Base-by-base conservation (phyloP, 805 yeast species). In the Pichia phayaonensis region DNA sequence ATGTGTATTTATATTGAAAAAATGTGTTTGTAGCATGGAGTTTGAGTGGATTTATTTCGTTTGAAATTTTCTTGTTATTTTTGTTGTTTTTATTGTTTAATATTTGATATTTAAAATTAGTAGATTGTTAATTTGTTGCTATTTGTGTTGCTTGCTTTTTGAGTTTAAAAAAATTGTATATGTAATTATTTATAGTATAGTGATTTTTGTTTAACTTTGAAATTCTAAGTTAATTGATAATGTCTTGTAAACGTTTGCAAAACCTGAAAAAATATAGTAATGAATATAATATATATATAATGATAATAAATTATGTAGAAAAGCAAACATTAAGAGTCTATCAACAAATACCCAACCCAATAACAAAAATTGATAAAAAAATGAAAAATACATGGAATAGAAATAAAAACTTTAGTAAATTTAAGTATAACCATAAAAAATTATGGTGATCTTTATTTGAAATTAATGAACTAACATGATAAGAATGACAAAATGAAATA, bases 401-500 rank as follows among this genome's bases (percentile, higher is more conserved):
- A 29, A 48, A 20, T 27, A 40, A n/a, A 31, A 34, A 16, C 18
- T 34, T 16, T n/a, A 34, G 38, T 34, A n/a, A 16, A 34, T 20
- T n/a, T 45, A 36, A 27, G 24, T 41, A 45, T 49, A 41, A 49
- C 45, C 52, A 49, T 49, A 48, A 41, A 44, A 36, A n/a, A 24
- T 27, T 16, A 23, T 23, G n/a, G n/a, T 29, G n/a, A 29, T 29
- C n/a, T 29, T 12, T 29, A n/a, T 11, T 29, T 29, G 24, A 23
- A n/a, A 16, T 23, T 44, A 22, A 46, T n/a, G 24, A 20, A 24
- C n/a, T n/a, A n/a, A n/a, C 40, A 27, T 39, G 8, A 34, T 38
- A 23, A 38, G 10, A 16, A 20, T 39, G 38, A 26, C n/a, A 26
- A 16, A 22, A 18, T 20, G 23, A 26, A 26, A 22, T 43, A 11